A percentile compares a stretch with the other conserved stretches of the same genome.
Conservation (phyloP, 768 basidiomycete genomes). For the Myochromella boudieri region DNA sequence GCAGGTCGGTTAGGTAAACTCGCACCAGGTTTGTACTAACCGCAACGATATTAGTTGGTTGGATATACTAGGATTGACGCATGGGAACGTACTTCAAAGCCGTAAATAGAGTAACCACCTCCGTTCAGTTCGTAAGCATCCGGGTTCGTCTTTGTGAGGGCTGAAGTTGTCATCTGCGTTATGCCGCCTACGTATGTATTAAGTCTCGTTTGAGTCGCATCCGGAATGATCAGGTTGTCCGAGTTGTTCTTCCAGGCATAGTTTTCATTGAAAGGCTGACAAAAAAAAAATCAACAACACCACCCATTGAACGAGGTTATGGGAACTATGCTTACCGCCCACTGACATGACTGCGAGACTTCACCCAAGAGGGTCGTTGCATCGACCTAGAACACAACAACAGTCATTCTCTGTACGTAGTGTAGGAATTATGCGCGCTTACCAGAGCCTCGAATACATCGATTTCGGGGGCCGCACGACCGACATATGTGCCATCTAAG, state of each 20-base stretch:
- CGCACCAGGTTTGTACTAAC: conserved; percentile 43
- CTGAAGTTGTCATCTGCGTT: conserved; percentile 80
- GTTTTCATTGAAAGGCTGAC: conserved; percentile 70
- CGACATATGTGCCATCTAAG: conserved; percentile 73
- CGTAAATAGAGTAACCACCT: conserved; percentile 71
- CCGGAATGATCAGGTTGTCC: conserved; percentile 53
- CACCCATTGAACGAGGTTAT: too few relatives aligned
- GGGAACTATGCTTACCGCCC: conserved; percentile 60
- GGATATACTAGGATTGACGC: neutral
- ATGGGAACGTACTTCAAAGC: conserved; percentile 58
- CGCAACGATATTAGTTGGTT: neutral
- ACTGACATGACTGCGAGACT: conserved; percentile 86
- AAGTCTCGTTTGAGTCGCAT: conserved; percentile 51
- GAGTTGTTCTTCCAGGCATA: conserved; percentile 71
- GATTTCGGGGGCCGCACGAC: conserved; percentile 85
- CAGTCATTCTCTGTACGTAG: neutral
- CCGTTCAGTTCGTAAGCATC: conserved; percentile 63
- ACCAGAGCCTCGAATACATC: conserved; percentile 87
- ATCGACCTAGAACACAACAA: conserved; percentile 38
- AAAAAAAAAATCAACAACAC: neutral
- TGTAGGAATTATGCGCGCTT: conserved; percentile 2
- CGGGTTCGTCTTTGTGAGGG: conserved; percentile 64
- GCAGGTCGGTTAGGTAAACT: neutral
- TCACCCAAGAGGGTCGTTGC: conserved; percentile 44
- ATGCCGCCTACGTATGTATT: conserved; percentile 70